Percentiles rank a stretch among this genome's conserved stretches.
Conservation (phyloP, 768 basidiomycete genomes). For the Tulasnella sp. region DNA sequence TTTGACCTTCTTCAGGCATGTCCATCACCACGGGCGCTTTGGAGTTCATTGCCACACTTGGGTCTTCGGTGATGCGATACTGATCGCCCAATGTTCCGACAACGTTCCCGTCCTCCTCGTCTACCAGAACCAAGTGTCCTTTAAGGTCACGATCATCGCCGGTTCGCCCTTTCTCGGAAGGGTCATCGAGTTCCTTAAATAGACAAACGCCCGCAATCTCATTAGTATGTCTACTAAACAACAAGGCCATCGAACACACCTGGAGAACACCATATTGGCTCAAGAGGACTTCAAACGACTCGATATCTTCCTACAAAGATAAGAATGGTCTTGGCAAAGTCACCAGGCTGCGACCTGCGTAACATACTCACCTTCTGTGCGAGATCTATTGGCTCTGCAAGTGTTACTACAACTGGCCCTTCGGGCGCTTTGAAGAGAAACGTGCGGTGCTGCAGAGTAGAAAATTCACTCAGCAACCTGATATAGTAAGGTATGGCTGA, state of each 20-base stretch:
- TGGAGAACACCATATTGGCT: conserved; percentile 46
- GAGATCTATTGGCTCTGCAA: conserved; percentile 27
- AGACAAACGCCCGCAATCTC: no score
- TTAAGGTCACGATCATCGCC: conserved; percentile 23
- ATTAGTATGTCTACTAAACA: no score
- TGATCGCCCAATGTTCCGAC: conserved; percentile 56
- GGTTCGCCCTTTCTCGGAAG: conserved; percentile 19
- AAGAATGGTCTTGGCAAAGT: no score
- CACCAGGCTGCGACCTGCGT: no score
- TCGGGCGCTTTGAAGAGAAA: conserved; percentile 34
- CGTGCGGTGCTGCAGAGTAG: conserved; percentile 28
- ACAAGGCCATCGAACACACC: background rate
- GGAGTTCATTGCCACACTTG: conserved; percentile 39
- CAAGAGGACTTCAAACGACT: conserved; percentile 55
- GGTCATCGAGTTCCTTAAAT: background rate
- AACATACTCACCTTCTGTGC: conserved; percentile 22
- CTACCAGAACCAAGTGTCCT: conserved; percentile 37
- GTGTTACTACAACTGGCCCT: conserved; percentile 21
- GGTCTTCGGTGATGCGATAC: conserved; percentile 49
- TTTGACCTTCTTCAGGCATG: conserved; percentile 40
- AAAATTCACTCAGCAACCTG: conserved; percentile 13
- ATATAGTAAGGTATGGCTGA: conserved; percentile 14
- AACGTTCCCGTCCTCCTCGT: conserved; percentile 61
- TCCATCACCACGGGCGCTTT: conserved; percentile 64
- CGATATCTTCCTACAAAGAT: conserved; percentile 45